A percentile compares a stretch with the other conserved stretches of the same genome.
These are phyloP conservation scores for Cyathus striatus DNA, from an alignment of 768 basidiomycete species.

Conservation along the genomic window DNA sequence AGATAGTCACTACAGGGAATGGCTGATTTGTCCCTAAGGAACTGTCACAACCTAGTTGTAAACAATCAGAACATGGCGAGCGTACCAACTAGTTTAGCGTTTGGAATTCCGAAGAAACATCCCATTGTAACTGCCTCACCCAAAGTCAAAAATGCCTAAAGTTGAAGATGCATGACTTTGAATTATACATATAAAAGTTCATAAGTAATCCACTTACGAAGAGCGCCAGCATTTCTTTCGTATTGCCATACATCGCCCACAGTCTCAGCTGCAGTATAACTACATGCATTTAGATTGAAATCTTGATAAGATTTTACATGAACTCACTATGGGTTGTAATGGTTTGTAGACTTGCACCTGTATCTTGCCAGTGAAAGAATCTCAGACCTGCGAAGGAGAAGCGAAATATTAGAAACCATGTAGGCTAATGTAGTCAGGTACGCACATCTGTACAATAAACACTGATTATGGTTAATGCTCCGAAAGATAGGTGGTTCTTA, in stretches of 20 bases:
- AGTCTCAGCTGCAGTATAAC: constrained; percentile 26
- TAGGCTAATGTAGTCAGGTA: too few species aligned
- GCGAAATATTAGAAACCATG: too few species aligned
- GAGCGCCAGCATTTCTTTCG: constrained; percentile 13
- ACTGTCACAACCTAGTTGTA: too few species aligned
- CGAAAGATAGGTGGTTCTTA: too few species aligned
- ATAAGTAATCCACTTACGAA: constrained; percentile 7
- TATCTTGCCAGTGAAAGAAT: constrained; percentile 32
- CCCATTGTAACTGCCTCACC: constrained; percentile 19
- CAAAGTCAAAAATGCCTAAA: constrained; percentile 2
- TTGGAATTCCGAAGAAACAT: constrained; percentile 20
- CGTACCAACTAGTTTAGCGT: constrained; percentile 15
- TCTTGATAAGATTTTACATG: not conserved
- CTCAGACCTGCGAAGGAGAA: constrained; percentile 15
- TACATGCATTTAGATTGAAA: constrained; percentile 2
- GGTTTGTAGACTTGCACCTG: constrained; percentile 25
- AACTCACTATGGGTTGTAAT: constrained; percentile 27
- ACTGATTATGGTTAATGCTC: too few species aligned
- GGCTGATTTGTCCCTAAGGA: constrained; percentile 27
- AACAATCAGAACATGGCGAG: not conserved
- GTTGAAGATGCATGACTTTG: too few species aligned
- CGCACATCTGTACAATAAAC: not conserved
- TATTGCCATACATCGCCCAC: constrained; percentile 25
- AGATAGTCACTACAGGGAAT: constrained; percentile 22
- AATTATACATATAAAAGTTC: too few species aligned